Percentiles rank a stretch among this genome's conserved stretches.
These are phyloP conservation scores for Kwoniella mangroviensis DNA, from an alignment of 768 basidiomycete species.

Conservation along the genomic window DNA sequence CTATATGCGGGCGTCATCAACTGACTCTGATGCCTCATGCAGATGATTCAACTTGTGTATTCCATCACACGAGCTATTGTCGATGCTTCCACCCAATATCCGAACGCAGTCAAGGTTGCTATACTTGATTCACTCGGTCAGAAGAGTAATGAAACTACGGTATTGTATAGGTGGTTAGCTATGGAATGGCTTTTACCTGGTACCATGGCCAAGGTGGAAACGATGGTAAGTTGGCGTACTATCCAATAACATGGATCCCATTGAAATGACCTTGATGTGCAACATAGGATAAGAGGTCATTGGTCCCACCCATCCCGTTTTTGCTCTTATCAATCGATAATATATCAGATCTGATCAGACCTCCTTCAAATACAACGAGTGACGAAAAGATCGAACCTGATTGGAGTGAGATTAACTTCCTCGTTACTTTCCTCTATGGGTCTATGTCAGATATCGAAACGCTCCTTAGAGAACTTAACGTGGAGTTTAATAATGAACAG, in stretches of 20 bases:
- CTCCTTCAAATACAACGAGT: neutral
- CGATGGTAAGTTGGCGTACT: neutral
- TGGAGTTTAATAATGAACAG: neutral
- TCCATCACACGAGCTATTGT: neutral
- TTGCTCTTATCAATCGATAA: conserved; percentile 4
- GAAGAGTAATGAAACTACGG: neutral
- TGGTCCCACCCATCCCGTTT: conserved; percentile 10
- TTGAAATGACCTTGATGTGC: neutral
- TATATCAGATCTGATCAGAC: neutral
- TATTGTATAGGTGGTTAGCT: conserved; percentile 22
- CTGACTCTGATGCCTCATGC: neutral
- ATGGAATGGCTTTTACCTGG: conserved; percentile 17
- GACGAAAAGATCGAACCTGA: conserved; percentile 8
- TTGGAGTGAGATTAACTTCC: conserved; percentile 8
- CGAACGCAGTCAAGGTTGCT: conserved; percentile 6
- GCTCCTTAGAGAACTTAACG: conserved; percentile 16
- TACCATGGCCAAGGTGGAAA: neutral
- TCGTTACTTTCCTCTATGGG: conserved; percentile 26
- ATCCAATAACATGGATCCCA: neutral
- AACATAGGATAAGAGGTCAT: neutral
- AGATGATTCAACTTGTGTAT: no score
- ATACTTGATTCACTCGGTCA: conserved; percentile 19
- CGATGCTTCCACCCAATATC: neutral
- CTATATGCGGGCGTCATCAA: neutral
- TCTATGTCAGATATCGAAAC: conserved; percentile 24